These are phyloP conservation scores for Penicillium occitanis DNA, from an alignment of 2,329 filamentous ascomycete genomes.

Conservation along the genomic window DNA sequence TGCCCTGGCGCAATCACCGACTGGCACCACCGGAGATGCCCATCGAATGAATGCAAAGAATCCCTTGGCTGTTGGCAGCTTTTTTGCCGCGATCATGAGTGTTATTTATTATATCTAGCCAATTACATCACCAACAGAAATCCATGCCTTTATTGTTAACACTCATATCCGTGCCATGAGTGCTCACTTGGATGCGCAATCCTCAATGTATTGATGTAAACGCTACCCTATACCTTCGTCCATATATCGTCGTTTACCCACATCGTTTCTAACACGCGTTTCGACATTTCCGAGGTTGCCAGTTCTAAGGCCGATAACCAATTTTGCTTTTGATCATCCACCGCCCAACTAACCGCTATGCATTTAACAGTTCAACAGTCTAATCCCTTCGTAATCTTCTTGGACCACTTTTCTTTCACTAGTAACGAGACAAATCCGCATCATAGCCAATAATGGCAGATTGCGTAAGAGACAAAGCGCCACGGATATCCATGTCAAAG, in stretches of 20 bases:
- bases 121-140: not conserved
- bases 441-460: not conserved
- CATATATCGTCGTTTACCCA: not conserved
- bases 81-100: not conserved
- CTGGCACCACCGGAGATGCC: not conserved
- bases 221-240: not conserved
- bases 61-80: not conserved
- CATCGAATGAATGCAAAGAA: not conserved
- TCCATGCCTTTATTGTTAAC: not conserved
- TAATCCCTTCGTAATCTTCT: not conserved
- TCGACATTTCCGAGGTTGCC: no score
- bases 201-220: not conserved
- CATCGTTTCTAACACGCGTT: not conserved
- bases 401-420: not conserved
- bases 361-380: not conserved
- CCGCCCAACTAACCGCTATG: not conserved
- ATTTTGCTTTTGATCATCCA: not conserved
- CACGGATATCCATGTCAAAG: constrained; percentile 11
- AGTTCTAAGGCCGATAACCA: not conserved
- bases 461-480: constrained; percentile 7
- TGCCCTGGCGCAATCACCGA: not conserved
- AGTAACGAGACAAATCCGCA: not conserved
- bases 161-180: not conserved
- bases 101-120: not conserved
- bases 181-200: not conserved